Evolutionary conservation across 352 stramenopile genomes (phyloP).

Genomic region (Phytopythium montanum): DNA sequence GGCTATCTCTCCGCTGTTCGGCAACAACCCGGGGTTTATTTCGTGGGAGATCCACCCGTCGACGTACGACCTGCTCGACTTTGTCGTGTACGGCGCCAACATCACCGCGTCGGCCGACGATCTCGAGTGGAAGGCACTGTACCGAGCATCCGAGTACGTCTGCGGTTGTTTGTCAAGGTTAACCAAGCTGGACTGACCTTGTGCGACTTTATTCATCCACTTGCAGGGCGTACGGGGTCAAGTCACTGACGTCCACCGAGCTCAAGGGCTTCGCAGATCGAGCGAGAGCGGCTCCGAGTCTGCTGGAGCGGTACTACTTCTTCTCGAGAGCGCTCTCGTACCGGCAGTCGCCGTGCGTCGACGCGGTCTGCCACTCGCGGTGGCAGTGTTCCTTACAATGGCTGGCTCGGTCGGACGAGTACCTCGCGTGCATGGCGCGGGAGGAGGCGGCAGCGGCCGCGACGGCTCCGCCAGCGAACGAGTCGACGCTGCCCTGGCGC

Average conservation of each 20-base stretch:
- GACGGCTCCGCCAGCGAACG: neutral
- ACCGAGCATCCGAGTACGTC: constrained; percentile 31
- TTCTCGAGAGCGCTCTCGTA: constrained; percentile 71
- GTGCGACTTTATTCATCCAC: neutral
- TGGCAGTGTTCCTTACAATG: constrained; percentile 74
- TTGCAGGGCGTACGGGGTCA: constrained; percentile 40
- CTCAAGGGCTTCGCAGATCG: constrained; percentile 40
- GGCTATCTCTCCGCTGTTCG: constrained; percentile 87
- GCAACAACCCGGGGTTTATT: constrained; percentile 91
- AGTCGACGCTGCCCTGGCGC: neutral
- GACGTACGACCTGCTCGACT: constrained; percentile 74
- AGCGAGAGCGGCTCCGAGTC: constrained; percentile 27
- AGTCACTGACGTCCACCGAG: constrained; percentile 27
- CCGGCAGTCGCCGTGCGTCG: constrained; percentile 32
- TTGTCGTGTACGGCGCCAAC: constrained; percentile 73
- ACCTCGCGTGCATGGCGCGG: constrained; percentile 2
- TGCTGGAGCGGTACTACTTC: constrained; percentile 69
- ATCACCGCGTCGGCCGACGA: constrained; percentile 35
- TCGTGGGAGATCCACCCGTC: constrained; percentile 66
- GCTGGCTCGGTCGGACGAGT: constrained; percentile 8
- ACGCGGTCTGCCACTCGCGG: constrained; percentile 43
- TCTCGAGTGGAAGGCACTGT: constrained; percentile 50
- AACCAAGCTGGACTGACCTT: neutral
- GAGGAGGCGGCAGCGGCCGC: neutral
- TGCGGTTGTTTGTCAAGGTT: neutral